Conservation (phyloP, 345 rosid species). For the Firmiana major region DNA sequence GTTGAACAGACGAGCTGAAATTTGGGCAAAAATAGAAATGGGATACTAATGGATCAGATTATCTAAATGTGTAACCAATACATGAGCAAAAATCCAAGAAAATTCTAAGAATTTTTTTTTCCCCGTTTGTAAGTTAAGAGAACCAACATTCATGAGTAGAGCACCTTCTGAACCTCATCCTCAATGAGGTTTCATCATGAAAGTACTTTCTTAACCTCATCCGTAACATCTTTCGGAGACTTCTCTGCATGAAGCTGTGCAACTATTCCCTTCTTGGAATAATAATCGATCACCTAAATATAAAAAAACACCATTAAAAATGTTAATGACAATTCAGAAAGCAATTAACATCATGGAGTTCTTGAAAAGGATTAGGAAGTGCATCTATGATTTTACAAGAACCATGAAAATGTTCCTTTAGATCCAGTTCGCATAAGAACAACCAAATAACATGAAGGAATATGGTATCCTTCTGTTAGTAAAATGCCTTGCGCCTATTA, state of each 20-base stretch:
- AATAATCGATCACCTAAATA: slow-evolving; percentile 72
- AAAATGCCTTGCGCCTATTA: not conserved
- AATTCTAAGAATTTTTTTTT: slow-evolving; percentile 7
- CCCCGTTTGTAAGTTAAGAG: not conserved
- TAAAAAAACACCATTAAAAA: not conserved
- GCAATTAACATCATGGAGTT: not conserved
- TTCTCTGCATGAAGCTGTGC: slow-evolving; percentile 82
- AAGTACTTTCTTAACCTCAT: slow-evolving; percentile 71
- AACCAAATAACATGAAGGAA: not conserved
- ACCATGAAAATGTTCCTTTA: not conserved
- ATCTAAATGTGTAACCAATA: not conserved
- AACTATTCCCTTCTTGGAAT: slow-evolving; percentile 60
- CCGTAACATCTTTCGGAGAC: slow-evolving; percentile 65
- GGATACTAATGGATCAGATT: not conserved
- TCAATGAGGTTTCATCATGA: slow-evolving; percentile 23
- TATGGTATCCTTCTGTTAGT: not conserved
- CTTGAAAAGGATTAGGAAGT: not conserved
- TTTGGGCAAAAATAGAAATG: slow-evolving; percentile 9
- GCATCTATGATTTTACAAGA: not conserved
- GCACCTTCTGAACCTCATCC: not conserved
- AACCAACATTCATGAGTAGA: not conserved
- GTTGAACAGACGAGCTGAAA: slow-evolving; percentile 3
- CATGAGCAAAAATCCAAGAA: not conserved
- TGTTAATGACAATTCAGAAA: not conserved
- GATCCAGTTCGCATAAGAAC: not conserved